Base-by-base conservation (phyloP, 1,284 basidiomycete species). In the Ustilago bromivora region DNA sequence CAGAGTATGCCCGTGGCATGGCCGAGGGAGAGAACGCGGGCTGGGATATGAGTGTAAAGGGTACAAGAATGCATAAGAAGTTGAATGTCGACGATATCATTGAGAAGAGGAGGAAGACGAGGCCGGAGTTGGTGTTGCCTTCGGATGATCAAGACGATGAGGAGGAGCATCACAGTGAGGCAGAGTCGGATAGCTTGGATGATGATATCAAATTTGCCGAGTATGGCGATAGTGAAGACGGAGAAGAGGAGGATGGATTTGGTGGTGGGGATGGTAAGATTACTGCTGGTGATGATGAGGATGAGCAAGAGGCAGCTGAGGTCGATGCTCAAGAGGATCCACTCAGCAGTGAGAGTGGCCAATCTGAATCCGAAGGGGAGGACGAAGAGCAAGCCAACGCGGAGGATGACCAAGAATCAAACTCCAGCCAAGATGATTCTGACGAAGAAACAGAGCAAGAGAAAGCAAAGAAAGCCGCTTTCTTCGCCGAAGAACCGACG, bases 231-330 rank as follows among this genome's bases (percentile, higher is more conserved):
- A 83, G 76, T 19, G 84, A 78, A 15, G 91, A 91, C 41, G 90
- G 89, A 40, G 90, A 90, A 69, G 89, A 97, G 49, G 90, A 95
- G 86, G 63, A 65, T 4, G 57, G 71, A n/a, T 84, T 84, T 35
- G 83, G 83, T 28, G 78, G 64, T 19, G 83, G 76, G 2, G 71
- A 53, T 3, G 60, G 78, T 17, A 84, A 84, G 31, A 83, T 77
- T 19, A 81, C 75, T 32, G 49, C 49, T 19, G 82, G 74, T 28
- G 75, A 71, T 15, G 79, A 78, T 31, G 78, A 80, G 17, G 84
- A 82, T 1, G 78, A 77, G 7, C 69, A 82, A 15, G 81, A 74
- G 35, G 88, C 87, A 3, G 88, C 82, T 0, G 75, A 83, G 83
- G 47, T 72, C 6, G 81, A 79, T 34, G 65, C 70, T 23, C 65